These are phyloP conservation scores for Pythium folliculosum DNA, from an alignment of 352 stramenopile genomes.

Conservation along the genomic window DNA sequence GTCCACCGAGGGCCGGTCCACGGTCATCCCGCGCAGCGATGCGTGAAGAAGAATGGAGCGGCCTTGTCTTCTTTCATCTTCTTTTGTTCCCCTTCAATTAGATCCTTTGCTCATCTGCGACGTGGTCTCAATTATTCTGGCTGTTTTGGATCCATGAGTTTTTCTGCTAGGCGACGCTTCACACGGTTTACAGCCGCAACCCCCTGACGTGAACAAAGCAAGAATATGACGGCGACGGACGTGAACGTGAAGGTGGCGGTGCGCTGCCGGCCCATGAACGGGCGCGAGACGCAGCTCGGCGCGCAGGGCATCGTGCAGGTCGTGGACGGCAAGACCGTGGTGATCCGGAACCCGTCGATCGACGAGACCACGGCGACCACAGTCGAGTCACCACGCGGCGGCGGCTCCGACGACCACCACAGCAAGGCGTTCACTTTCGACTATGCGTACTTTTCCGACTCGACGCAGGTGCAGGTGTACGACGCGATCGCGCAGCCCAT, in stretches of 20 bases:
- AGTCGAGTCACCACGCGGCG: conserved; percentile 15
- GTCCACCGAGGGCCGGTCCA: conserved; percentile 33
- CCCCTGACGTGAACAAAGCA: not conserved
- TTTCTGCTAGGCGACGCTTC: conserved; percentile 3
- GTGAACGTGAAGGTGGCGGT: conserved; percentile 91
- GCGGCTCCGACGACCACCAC: conserved; percentile 3
- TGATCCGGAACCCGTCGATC: conserved; percentile 43
- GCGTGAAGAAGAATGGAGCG: not conserved
- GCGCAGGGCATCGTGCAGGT: conserved; percentile 58
- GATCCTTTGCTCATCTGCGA: not conserved
- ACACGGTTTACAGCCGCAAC: not conserved
- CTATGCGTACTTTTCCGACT: conserved; percentile 73
- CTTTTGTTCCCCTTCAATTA: not conserved
- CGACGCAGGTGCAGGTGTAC: conserved; percentile 82
- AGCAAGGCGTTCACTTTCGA: conserved; percentile 85
- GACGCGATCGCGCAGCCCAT: conserved; percentile 71
- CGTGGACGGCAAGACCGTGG: conserved; percentile 51
- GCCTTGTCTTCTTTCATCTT: not conserved
- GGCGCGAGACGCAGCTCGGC: conserved; percentile 70
- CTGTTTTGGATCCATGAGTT: not conserved
- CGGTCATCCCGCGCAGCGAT: conserved; percentile 32
- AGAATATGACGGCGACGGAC: conserved; percentile 43
- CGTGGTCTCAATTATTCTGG: not conserved
- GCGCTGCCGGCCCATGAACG: conserved; percentile 85
- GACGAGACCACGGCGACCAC: not conserved